phyloP scores from a whole-genome alignment of 2,329 filamentous ascomycete genomes.

The Rugonectria rugulosa region DNA sequence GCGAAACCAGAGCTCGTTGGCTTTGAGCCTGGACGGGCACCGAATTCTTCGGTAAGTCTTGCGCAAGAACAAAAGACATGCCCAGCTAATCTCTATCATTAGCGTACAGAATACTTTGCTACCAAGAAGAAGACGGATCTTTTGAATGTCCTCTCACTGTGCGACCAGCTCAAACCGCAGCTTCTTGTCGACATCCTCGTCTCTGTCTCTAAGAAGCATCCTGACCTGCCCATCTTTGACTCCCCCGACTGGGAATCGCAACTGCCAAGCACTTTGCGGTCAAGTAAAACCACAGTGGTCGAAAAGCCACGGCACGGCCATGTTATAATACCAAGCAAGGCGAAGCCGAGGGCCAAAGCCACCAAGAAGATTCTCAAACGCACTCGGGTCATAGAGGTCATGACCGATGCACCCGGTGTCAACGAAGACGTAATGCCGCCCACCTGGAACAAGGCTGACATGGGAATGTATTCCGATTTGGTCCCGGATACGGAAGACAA shows the following conservation, averaged over 20 bases:
- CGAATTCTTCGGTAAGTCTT: slow-evolving; percentile 44
- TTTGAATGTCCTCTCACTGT: slow-evolving; percentile 50
- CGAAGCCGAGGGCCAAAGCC: slow-evolving; percentile 42
- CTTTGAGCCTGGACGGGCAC: slow-evolving; percentile 46
- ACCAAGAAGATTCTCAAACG: slow-evolving; percentile 45
- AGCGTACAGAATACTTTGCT: slow-evolving; percentile 52
- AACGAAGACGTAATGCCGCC: slow-evolving; percentile 46
- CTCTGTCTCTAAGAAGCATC: slow-evolving; percentile 52
- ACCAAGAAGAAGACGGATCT: slow-evolving; percentile 48
- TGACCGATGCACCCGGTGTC: slow-evolving; percentile 39
- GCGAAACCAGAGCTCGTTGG: slow-evolving; percentile 49
- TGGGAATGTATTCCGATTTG: slow-evolving; percentile 50
- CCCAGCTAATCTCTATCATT: background rate
- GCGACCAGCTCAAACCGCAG: slow-evolving; percentile 50
- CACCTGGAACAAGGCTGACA: slow-evolving; percentile 50
- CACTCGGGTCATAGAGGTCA: slow-evolving; percentile 35
- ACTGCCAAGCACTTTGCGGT: slow-evolving; percentile 20
- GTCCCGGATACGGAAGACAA: slow-evolving; percentile 48
- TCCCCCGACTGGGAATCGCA: slow-evolving; percentile 50
- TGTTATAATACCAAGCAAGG: slow-evolving; percentile 36
- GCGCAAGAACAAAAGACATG: background rate
- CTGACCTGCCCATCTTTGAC: slow-evolving; percentile 52
- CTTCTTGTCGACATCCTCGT: slow-evolving; percentile 52
- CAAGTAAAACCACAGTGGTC: slow-evolving; percentile 22
- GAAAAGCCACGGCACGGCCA: slow-evolving; percentile 43